These are phyloP conservation scores for Elsinoe arachidis DNA, from an alignment of 2,329 filamentous ascomycete species.

Conservation along the genomic window DNA sequence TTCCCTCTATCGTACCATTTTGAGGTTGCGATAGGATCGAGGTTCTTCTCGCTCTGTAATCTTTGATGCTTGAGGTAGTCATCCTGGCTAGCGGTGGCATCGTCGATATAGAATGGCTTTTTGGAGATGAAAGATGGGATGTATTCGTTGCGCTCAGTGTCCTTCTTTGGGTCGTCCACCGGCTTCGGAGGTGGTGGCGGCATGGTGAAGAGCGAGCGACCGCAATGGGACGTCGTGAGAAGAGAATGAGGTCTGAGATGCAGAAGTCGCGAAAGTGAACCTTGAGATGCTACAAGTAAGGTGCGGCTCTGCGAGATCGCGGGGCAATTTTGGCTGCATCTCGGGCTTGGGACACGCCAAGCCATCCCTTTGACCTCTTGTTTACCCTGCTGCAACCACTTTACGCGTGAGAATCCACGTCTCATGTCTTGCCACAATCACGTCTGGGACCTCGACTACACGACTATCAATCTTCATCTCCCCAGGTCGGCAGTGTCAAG, in stretches of 20 bases:
- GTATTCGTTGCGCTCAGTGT: constrained; percentile 93
- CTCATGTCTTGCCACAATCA: not conserved
- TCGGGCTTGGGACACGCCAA: not conserved
- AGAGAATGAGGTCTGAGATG: not conserved
- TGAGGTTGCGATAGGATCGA: constrained; percentile 49
- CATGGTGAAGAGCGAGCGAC: not conserved
- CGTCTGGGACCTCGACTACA: not conserved
- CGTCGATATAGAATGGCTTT: constrained; percentile 89
- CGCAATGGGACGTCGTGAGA: not conserved
- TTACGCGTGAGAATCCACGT: not conserved
- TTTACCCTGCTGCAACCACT: constrained; percentile 8
- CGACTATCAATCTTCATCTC: not conserved
- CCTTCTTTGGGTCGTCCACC: constrained; percentile 56
- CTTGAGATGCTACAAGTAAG: not conserved
- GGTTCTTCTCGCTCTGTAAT: constrained; percentile 60
- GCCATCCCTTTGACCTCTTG: not conserved
- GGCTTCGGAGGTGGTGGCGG: constrained; percentile 57
- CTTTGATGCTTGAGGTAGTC: constrained; percentile 98
- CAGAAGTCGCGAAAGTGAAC: not conserved
- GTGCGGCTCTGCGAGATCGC: not conserved
- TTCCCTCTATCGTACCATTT: constrained; percentile 92
- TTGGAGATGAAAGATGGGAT: constrained; percentile 98
- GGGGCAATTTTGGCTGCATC: not conserved
- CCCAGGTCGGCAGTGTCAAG: too few relatives aligned
- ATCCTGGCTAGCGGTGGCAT: constrained; percentile 58